Evolutionary conservation across 73 alveolate genomes (phyloP).

Genomic region (Paramecium sexaurelia): DNA sequence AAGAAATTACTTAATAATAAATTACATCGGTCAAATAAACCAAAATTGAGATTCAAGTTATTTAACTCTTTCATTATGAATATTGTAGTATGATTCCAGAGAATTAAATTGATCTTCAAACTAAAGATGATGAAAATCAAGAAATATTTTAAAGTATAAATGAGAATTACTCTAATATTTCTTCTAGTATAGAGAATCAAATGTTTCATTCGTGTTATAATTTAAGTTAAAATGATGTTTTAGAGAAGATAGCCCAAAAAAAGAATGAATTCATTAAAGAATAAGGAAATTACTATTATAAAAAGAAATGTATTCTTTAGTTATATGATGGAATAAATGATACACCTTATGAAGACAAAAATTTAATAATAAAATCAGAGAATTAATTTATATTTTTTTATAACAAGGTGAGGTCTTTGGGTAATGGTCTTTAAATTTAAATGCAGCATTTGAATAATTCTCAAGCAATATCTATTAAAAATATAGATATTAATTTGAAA

Average conservation of each 20-base stretch:
- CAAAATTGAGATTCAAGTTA: not conserved
- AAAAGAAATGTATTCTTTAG: not conserved
- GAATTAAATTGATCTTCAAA: not conserved
- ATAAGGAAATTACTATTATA: not conserved
- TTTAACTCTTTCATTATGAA: not conserved
- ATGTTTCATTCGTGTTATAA: not conserved
- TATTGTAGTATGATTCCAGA: not conserved
- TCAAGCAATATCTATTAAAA: not conserved
- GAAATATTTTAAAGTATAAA: not conserved
- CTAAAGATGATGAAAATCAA: not conserved
- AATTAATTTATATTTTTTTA: not conserved
- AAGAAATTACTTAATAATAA: not conserved
- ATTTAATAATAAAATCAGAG: not conserved
- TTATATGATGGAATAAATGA: not conserved
- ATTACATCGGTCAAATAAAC: not conserved
- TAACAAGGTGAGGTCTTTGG: not conserved
- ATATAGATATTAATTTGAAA: not conserved
- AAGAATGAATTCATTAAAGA: not conserved
- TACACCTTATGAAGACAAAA: not conserved
- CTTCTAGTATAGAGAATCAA: not conserved
- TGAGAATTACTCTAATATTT: not conserved
- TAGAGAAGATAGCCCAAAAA: not conserved
- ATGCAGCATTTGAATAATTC: not conserved
- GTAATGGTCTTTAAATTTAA: not conserved
- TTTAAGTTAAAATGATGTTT: not conserved